Base-by-base conservation (phyloP, 1,284 basidiomycete species). In the Moesziomyces sp. region DNA sequence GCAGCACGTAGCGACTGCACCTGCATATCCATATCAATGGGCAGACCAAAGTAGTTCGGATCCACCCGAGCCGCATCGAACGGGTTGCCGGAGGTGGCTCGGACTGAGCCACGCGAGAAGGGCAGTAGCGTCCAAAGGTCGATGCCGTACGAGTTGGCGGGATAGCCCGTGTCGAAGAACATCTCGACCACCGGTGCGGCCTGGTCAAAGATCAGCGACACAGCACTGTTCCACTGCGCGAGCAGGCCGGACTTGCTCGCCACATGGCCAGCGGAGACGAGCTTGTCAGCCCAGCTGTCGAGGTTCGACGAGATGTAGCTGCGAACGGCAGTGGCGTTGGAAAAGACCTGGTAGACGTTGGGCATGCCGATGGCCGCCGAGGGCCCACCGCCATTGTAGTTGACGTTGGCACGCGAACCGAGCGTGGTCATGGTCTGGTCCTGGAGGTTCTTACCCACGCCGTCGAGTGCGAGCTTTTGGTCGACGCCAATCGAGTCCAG, bases 341-440 rank as follows among this genome's bases (percentile, higher is more conserved):
- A 23, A 16, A 81, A 38, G 43, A 79, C 63, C 52, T 79, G 73
- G 6, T 57, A 14, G 26, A 77, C 38, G 35, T 52, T 59, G 6
- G 75, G 62, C 61, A 66, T 70, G n/a, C 60, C 83, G 56, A 53
- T 84, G 66, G 74, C 76, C 67, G 26, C 67, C 26, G 62, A 80
- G 50, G 54, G 76, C 46, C 77, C 84, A 49, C 21, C 74, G 64
- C 58, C 81, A 58, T 16, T 52, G 46, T 24, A 57, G 64, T 54
- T 46, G 67, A 71, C 77, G 58, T 40, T 46, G 47, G 48, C 59
- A 14, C 50, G 47, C 21, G 69, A 67, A 67, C 61, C 77, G 68
- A 46, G 80, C 74, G 42, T 82, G 79, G 77, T 81, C 35, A 84
- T 84, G 7, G 83, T 84, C 18, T 86, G 86, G 54, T 86, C 85